A percentile compares a stretch with the other conserved stretches of the same genome.
These are phyloP conservation scores for Hevea brasiliensis DNA, from an alignment of 345 rosid genomes.

Conservation along the genomic window DNA sequence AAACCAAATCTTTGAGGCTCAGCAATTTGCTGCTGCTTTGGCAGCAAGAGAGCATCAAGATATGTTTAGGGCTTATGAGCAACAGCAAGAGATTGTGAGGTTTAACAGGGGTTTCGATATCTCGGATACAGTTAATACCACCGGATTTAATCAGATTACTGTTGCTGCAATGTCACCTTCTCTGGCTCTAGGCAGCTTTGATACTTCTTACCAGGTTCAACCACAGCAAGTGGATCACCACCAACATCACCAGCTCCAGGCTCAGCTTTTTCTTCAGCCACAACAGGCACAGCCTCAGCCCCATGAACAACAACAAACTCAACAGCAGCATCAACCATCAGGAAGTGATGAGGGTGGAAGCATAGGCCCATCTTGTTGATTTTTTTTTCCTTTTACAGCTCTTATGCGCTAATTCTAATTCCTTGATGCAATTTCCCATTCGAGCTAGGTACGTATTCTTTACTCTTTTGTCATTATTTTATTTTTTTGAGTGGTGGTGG, in stretches of 20 bases:
- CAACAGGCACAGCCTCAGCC: constrained; percentile 32
- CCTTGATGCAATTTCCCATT: constrained; percentile 18
- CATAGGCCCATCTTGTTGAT: constrained; percentile 16
- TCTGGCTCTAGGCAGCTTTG: constrained; percentile 55
- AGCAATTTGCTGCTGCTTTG: background rate
- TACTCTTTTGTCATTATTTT: constrained; percentile 3
- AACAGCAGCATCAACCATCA: constrained; percentile 41
- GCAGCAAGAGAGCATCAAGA: constrained; percentile 21
- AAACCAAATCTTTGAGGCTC: background rate
- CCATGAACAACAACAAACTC: constrained; percentile 25
- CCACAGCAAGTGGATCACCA: constrained; percentile 30
- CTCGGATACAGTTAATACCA: constrained; percentile 28
- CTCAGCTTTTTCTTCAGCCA: constrained; percentile 59
- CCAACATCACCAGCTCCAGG: constrained; percentile 41
- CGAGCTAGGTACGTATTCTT: constrained; percentile 25
- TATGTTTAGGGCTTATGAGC: constrained; percentile 54
- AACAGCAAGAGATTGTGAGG: constrained; percentile 47
- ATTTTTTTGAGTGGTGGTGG: background rate
- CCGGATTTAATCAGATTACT: constrained; percentile 42
- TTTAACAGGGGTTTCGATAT: constrained; percentile 40
- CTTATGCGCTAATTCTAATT: constrained; percentile 4
- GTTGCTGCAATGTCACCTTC: constrained; percentile 45
- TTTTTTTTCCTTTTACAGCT: constrained; percentile 6
- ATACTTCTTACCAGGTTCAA: constrained; percentile 54
- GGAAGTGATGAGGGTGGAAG: constrained; percentile 54